Conservation (phyloP, 192 early-diverging fungal genomes). For the Rhizophagus clarus region DNA sequence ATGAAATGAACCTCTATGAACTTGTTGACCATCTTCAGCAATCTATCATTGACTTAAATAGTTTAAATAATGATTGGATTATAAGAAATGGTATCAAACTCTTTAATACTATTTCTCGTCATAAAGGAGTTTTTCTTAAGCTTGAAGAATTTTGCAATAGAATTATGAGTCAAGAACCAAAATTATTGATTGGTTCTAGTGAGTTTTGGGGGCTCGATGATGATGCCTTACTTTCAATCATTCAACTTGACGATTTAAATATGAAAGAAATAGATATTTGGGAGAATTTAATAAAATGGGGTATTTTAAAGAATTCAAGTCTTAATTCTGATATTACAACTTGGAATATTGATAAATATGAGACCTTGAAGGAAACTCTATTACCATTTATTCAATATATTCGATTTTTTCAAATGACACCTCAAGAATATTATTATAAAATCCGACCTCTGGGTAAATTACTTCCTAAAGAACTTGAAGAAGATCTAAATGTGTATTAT, state of each 20-base stretch:
- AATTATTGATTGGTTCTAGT: neutral
- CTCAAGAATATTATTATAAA: too few species aligned
- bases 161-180: neutral
- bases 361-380: neutral
- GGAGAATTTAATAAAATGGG: too few species aligned
- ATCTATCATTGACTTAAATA: too few species aligned
- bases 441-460: too few species aligned
- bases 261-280: too few species aligned
- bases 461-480: too few species aligned
- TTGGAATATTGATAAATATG: neutral
- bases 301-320: neutral
- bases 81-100: neutral
- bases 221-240: too few species aligned
- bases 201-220: neutral
- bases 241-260: too few species aligned
- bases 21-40: constrained; percentile 1
- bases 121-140: neutral
- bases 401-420: too few species aligned
- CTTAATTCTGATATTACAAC: neutral
- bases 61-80: neutral
- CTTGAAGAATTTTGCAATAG: constrained; percentile 5
- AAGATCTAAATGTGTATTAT: neutral
- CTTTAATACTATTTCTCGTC: neutral
- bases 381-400: constrained; percentile 4
- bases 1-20: neutral